Evolutionary conservation across 441 rosid genomes (phyloP), one percentile per base, ranked within the genome.

Genomic region (Euphorbia celastroides): DNA sequence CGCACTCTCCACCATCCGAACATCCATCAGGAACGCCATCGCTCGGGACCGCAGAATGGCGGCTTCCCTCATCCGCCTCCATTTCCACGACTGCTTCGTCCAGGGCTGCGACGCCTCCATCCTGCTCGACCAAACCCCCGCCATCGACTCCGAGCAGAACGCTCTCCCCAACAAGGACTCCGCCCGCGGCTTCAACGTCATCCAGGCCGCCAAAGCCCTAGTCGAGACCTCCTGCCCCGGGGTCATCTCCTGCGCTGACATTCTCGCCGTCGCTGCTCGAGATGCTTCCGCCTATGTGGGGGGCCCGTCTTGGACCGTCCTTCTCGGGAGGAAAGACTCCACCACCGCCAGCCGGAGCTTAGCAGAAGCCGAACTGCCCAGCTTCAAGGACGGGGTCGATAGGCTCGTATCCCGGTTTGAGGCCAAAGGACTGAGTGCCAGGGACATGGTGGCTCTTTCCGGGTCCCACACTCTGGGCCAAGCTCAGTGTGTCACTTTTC

Each of bases 201-300:
- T 87, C 1, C 88, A 84, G 0, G 60, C 64, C 0, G 87, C 86
- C 4, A 84, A 85, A 70, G 5, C 84, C 0, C 69, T 65, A 8
- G 80, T 83, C 0, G 88, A 86, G 69, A 74, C 65, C 19, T 52
- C 78, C 0, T 84, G 87, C 59, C 88, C 90, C 0, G 85, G 88
- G 0, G 72, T 83, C 0, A 84, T 86, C 10, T 88, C 90, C 13
- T 86, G 92, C 2, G 87, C 88, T 5, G 89, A 88, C 74, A 77
- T 88, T 6, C 20, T 88, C 0, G 80, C 86, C 0, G 79, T 86
- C 2, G 88, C 89, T 2, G 84, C 88, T 1, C 75, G 85, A 58
- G 92, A 88, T 55, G 83, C 95, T 20, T 83, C 87, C 11, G 83
- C 76, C 56, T 78, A 72, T 31, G 87, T 84, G 27, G 86, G 88